Percentiles rank a stretch among this genome's conserved stretches.
Evolutionary conservation across 768 basidiomycete genomes (phyloP).

Genomic region (Leccinellum rugosiceps): DNA sequence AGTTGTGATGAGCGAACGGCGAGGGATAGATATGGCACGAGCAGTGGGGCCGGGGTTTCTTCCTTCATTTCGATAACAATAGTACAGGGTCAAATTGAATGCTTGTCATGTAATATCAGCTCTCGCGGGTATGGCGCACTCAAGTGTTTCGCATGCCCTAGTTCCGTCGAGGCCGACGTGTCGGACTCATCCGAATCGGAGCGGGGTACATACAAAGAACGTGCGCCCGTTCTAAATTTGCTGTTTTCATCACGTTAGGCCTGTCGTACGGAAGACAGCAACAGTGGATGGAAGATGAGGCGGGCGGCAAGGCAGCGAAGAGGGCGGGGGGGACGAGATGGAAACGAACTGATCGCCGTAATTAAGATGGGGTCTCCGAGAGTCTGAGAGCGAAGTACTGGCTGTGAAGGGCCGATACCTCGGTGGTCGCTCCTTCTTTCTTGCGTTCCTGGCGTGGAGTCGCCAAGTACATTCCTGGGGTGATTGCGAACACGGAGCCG

Average conservation of each 20-base stretch:
- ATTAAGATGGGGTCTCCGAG: conserved; percentile 8
- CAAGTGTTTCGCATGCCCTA: conserved; percentile 1
- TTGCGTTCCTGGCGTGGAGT: conserved; percentile 6
- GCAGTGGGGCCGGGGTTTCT: conserved; percentile 9
- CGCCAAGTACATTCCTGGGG: conserved; percentile 12
- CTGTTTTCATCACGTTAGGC: background rate
- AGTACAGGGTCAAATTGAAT: background rate
- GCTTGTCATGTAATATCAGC: background rate
- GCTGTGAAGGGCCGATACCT: conserved; percentile 5
- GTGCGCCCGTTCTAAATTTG: background rate
- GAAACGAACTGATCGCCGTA: conserved; percentile 5
- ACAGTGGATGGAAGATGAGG: background rate
- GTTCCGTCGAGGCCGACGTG: background rate
- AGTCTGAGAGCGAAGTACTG: conserved; percentile 2
- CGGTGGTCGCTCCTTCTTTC: conserved; percentile 15
- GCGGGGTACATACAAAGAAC: background rate
- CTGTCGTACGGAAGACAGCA: background rate
- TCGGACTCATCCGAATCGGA: background rate
- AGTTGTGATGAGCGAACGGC: conserved; percentile 12
- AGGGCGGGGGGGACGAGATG: background rate
- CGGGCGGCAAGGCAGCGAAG: background rate
- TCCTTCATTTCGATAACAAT: conserved; percentile 11
- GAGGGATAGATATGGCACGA: conserved; percentile 6
- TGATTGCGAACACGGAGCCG: conserved; percentile 6
- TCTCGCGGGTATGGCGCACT: conserved; percentile 1